Base-by-base conservation (phyloP, 2,329 filamentous ascomycete genomes). In the Aureobasidium sp. region DNA sequence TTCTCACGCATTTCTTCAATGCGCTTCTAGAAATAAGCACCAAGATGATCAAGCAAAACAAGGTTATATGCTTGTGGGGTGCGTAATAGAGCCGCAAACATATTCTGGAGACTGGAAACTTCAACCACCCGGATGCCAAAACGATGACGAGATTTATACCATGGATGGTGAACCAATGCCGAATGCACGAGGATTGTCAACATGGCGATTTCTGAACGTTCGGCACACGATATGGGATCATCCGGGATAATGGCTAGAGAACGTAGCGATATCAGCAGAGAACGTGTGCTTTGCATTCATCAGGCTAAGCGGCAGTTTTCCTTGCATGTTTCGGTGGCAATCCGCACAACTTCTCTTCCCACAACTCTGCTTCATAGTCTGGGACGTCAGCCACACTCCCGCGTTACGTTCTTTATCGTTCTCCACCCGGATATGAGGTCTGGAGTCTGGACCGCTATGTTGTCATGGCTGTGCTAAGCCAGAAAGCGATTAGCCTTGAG, bases 1-100 rank as follows among this genome's bases (percentile, higher is more conserved):
- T 47, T 6, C 44, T 47, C 14, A n/a, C 44, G 27, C 44, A 29
- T 21, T 25, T 25, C 27, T 16, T 29, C 49, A 51, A 25, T 30
- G 41, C 16, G 21, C 53, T 45, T 57, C 53, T 57, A 27, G 39
- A 57, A 57, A 30, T 25, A 36, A n/a, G 47, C 30, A 49, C n/a
- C 29, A 21, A 34, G 32, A 58, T 36, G 32, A 44, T 44, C 39
- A 36, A 30, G 16, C 21, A 30, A 39, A 50, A 59, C 57, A 59
- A 59, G 25, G 57, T 59, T 59, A 5, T 32, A 16, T 25, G 10
- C 42, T 32, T 50, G 57, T 25, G 57, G 57, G 57, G 57, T 27
- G 27, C 36, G 32, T n/a, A 39, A 16, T 16, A 59, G 57, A 59
- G 57, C 57, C 57, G 57, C 57, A 59, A 16, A 45, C 9, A 45